Evolutionary conservation across 768 basidiomycete genomes (phyloP).

Genomic region (Collybiopsis luxurians): DNA sequence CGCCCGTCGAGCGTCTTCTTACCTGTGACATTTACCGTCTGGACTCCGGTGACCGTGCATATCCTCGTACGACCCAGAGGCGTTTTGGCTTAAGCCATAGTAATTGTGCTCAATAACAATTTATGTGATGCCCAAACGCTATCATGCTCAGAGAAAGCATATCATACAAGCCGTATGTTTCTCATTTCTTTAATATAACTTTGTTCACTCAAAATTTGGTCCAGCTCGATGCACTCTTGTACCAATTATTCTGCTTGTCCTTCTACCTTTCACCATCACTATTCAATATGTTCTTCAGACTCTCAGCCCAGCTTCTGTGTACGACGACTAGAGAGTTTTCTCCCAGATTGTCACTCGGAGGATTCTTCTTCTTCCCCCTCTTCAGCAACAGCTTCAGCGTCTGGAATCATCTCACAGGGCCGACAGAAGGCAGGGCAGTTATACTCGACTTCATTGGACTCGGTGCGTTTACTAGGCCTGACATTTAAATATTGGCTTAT

Average conservation of each 20-base stretch:
- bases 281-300: conserved; percentile 50
- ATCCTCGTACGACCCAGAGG: too few relatives aligned
- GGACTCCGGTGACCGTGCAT: too few relatives aligned
- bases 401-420: conserved; percentile 57
- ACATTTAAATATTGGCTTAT: background rate
- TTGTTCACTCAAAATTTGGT: conserved; percentile 12
- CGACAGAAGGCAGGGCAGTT: conserved; percentile 57
- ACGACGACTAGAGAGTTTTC: conserved; percentile 68
- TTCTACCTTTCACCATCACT: conserved; percentile 76
- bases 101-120: too few relatives aligned
- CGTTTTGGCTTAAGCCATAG: too few relatives aligned
- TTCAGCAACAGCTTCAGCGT: conserved; percentile 57
- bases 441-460: conserved; percentile 79
- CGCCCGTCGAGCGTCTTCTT: too few relatives aligned
- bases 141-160: conserved; percentile 69
- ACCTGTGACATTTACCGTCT: too few relatives aligned
- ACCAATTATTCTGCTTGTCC: conserved; percentile 72
- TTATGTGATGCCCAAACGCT: conserved; percentile 63
- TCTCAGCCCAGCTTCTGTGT: conserved; percentile 63
- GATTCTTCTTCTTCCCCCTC: conserved; percentile 60
- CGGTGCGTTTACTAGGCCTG: conserved; percentile 42
- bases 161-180: conserved; percentile 61
- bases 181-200: conserved; percentile 4
- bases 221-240: conserved; percentile 69
- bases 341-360: conserved; percentile 60